Conservation (phyloP, 2,329 filamentous ascomycete genomes). For the Gaeumannomyces sp. region DNA sequence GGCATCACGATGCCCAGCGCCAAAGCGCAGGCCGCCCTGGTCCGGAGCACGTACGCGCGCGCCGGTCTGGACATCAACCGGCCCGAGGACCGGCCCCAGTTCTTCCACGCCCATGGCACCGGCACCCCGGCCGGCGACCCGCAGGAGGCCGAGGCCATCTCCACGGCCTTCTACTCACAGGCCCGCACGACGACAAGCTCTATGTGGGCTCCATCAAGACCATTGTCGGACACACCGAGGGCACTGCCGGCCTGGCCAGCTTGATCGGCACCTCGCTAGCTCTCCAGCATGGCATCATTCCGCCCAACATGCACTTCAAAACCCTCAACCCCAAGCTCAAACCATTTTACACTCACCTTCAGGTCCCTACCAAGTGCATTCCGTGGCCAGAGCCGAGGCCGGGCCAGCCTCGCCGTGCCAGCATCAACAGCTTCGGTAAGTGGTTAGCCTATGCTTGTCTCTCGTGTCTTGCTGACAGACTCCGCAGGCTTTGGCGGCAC, state of each 20-base stretch:
- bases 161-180: conserved; percentile 14
- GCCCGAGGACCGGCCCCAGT: conserved; percentile 18
- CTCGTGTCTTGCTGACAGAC: background rate
- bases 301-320: conserved; percentile 22
- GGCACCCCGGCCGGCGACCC: conserved; percentile 24
- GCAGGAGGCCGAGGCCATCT: conserved; percentile 18
- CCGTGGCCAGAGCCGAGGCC: conserved; percentile 31
- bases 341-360: conserved; percentile 26
- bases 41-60: conserved; percentile 25
- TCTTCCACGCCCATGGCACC: conserved; percentile 19
- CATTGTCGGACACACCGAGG: conserved; percentile 21
- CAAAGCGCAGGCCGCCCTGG: conserved; percentile 25
- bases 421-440: conserved; percentile 21
- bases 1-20: conserved; percentile 35
- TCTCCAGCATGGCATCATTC: conserved; percentile 20
- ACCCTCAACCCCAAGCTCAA: conserved; percentile 33
- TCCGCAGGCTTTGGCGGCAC: conserved; percentile 19
- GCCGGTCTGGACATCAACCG: conserved; percentile 17
- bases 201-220: conserved; percentile 21
- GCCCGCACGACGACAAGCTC: conserved; percentile 11
- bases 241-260: conserved; percentile 19
- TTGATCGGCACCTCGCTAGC: conserved; percentile 22
- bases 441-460: conserved; percentile 31
- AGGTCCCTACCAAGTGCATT: conserved; percentile 25
- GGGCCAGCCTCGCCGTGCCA: conserved; percentile 10